Base-by-base conservation (phyloP, 768 basidiomycete species). In the Hirschioporus abietinus region DNA sequence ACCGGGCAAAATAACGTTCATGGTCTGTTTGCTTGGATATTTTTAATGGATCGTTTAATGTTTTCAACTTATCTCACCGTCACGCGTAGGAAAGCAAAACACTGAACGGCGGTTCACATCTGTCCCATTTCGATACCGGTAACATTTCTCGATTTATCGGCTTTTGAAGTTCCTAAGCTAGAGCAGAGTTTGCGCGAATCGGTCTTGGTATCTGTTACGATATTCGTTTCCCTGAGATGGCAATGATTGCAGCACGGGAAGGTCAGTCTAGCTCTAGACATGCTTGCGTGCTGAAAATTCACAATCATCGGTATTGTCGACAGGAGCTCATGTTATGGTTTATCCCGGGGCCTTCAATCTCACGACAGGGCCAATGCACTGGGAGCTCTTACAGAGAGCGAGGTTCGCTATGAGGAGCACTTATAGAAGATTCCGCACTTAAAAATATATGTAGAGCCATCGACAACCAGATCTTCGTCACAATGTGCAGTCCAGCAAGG, bases 201-300 rank as follows among this genome's bases (percentile, higher is more conserved):
- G 97, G 96, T 9, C 82, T 99, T 25, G 96, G 95, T 0, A 95
- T 99, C 67, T 99, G 96, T 76, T 99, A 98, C 73, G 96, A 99
- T 74, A 84, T 98, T 26, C 87, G 95, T 42, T 96, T 96, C 82
- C 95, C 96, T 0, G 97, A 99, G 77, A 81, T 96, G 72, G 89
- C 95, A 4, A 92, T 92, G 87, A 90, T 93, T 63, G 87, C 92
- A 59, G 95, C 96, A 52, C 87, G 96, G 60, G 80, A 87, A 84
- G 95, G 95, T 88, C 61, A 36, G 81, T 65, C 35, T 24, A 60
- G 26, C 63, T 60, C 60, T 59, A 58, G 24, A 58, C 26, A 52
- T 58, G 7, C 17, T 9, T 62, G 18, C 58, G 2, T 27, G 58
- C 36, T 1, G 7, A 26, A 36, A 27, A 34, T 60, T 30, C 10